A percentile compares a stretch with the other conserved stretches of the same genome.
Conservation (phyloP, 1,139 yeast species). For the Arxiozyma bovina region DNA sequence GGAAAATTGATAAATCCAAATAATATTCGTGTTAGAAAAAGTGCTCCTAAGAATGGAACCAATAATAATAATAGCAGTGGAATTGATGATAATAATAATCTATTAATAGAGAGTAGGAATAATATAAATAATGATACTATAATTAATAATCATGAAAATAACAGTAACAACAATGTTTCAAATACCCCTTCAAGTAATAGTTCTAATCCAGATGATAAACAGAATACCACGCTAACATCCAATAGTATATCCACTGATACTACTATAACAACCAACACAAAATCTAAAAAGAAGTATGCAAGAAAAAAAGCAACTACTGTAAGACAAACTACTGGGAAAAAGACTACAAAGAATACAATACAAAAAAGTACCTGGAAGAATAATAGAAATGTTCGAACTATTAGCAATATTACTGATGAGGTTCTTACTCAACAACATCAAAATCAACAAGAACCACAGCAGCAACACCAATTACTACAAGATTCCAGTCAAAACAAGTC, state of each 20-base stretch:
- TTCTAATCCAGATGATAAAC: background rate
- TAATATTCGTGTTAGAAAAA: constrained; percentile 1
- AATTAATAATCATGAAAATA: background rate
- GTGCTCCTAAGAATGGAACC: constrained; percentile 6
- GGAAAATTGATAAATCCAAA: constrained; percentile 18
- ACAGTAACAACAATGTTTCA: background rate
- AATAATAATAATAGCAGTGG: constrained; percentile 3
- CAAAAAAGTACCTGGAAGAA: background rate
- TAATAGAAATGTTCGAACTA: background rate
- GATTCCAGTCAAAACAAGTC: constrained; percentile 1
- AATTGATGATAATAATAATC: background rate
- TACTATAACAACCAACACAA: constrained; percentile 1
- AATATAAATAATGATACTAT: background rate
- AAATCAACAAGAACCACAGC: background rate
- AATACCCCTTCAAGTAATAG: constrained; percentile 1
- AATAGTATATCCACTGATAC: background rate
- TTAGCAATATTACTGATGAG: background rate
- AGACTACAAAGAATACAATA: background rate
- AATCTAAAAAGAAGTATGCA: constrained; percentile 7
- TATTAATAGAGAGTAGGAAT: background rate
- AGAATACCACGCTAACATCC: background rate
- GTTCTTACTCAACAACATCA: background rate
- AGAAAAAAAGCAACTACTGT: constrained; percentile 5
- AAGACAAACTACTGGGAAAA: constrained; percentile 1
- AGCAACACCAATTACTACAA: background rate